Evolutionary conservation across 2,329 filamentous ascomycete species (phyloP), one percentile per base, ranked within the genome.

Genomic region (Didymella segeticola): DNA sequence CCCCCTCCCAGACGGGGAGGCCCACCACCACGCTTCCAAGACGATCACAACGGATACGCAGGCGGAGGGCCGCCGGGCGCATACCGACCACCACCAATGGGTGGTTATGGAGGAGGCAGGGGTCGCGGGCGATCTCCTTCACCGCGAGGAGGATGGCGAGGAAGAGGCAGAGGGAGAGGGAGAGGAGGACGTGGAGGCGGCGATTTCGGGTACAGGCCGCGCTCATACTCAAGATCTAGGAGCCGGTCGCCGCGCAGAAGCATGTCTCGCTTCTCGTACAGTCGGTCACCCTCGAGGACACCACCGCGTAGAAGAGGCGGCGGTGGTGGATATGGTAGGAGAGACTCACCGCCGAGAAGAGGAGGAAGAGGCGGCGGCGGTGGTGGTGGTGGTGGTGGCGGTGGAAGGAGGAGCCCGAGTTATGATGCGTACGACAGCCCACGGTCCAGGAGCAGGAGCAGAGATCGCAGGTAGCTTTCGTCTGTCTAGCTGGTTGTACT

Each of bases 1-100:
- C 93, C 93, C 14, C 91, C 91, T 1, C 84, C 84, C 5, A 86
- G 89, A 45, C 84, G 88, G 43, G 83, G 84, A 43, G 83, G 84
- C 53, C 68, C 66, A 31, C 66, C 70, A 14, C 66, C 67, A n/a
- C 62, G 67, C 25, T 67, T 63, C 57, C 63, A 69, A 29, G 62
- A 68, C 45, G 59, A 62, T 11, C 46, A 58, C 43, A 47, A 58
- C 22, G 67, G 65, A 8, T 54, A 58, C 25, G 54, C 45, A 14
- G 53, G 63, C 17, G 70, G 68, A 48, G 77, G 77, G 9, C 62
- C 72, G 39, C 71, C 71, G 25, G 73, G 71, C 22, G 68, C 68
- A 29, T 75, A 72, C 56, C 60, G 68, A 49, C 71, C 69, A 41
- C 71, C 72, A 10, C 71, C 73, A n/a, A 73, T 74, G 64, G 65